phyloP scores from a whole-genome alignment of 2,329 filamentous ascomycete species.

The Pestalotiopsis sp. region DNA sequence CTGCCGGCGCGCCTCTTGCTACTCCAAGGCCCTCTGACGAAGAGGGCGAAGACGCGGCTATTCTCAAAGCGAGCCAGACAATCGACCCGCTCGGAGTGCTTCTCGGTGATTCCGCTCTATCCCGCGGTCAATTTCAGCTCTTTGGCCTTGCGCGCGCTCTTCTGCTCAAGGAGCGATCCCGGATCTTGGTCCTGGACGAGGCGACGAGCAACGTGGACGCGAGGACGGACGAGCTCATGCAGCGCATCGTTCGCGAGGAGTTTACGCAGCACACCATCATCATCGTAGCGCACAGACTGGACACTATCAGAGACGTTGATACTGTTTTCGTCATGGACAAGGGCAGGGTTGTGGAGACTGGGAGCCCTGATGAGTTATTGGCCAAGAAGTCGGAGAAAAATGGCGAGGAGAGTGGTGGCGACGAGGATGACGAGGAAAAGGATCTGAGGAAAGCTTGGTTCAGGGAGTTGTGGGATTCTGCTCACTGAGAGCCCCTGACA shows the following conservation, averaged over 20 bases:
- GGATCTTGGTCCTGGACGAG: constrained; percentile 6
- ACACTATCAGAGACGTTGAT: constrained; percentile 1
- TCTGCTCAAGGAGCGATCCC: not conserved
- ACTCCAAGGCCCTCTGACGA: no score
- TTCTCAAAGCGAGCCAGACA: no score
- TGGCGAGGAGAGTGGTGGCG: no score
- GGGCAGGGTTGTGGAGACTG: not conserved
- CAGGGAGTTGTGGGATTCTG: no score
- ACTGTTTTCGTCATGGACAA: not conserved
- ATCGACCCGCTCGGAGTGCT: not conserved
- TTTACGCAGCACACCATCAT: constrained; percentile 5
- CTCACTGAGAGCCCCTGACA: no score
- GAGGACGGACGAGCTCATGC: not conserved
- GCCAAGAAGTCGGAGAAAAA: no score
- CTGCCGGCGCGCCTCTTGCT: no score
- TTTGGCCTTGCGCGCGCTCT: not conserved
- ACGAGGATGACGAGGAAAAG: no score
- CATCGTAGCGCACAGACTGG: constrained; percentile 3
- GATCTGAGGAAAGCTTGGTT: no score
- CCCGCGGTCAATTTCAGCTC: not conserved
- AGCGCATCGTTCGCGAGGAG: not conserved
- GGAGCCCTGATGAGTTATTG: not conserved
- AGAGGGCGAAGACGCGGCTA: no score
- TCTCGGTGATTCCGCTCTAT: not conserved
- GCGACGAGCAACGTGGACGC: not conserved